Evolutionary conservation across 805 yeast species (phyloP), one percentile per base, ranked within the genome.

Genomic region (Barnettozyma wickerhamii): DNA sequence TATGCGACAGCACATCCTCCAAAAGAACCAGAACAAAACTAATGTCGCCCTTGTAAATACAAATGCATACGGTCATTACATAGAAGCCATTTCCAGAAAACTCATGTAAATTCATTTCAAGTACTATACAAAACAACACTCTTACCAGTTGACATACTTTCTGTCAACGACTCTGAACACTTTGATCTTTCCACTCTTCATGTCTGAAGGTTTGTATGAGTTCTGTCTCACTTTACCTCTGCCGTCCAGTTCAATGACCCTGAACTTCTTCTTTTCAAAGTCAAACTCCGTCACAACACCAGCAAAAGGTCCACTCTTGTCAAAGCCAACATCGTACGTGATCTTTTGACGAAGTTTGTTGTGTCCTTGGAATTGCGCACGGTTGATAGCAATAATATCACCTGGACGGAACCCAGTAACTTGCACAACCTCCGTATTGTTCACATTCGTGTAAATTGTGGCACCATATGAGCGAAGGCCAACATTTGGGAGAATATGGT

Each of bases 151-250:
- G 31, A 88, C 74, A 53, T 72, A 81, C 27, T 75, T 79, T 46
- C 87, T 75, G 10, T 85, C 86, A 24, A 89, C 82, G 6, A 77
- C 76, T 55, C 98, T 76, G 63, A 81, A 93, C 4, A 90, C 85
- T 48, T 85, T 74, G 10, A 91, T 65, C 51, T 78, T 79, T 5
- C 99, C 99, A 43, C 77, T 68, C 56, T 76, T 81, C 75, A 91
- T 72, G 44, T 87, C 95, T 3, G 75, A 66, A 4, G 90, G 59
- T 52, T 78, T 79, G 59, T 83, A 84, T 32, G 84, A 72, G 33
- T 77, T 80, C 42, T 72, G 74, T 43, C 67, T 74, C 30, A 84
- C 69, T 38, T 70, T 72, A 2, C 83, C 82, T 27, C 62, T 53
- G 5, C 58, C 44, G 27, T 71, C 74, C 42, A 68, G 69, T 52